Conservation (phyloP, 176 grass and related monocot species). For the Melocanna baccifera region DNA sequence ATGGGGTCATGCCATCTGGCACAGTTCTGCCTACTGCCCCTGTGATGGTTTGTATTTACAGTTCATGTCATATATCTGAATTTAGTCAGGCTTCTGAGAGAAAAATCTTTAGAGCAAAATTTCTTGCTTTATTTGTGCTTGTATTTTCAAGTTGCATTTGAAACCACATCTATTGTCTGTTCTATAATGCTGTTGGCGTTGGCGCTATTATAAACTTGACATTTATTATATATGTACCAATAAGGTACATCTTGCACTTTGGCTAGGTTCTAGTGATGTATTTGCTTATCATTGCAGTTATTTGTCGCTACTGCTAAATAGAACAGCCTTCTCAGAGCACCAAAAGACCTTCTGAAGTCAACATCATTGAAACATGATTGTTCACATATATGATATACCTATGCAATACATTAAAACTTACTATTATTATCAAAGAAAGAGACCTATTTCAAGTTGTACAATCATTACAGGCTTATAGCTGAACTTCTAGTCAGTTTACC, state of each 20-base stretch:
- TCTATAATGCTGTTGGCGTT: not conserved
- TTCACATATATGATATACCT: not conserved
- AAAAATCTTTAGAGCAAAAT: not conserved
- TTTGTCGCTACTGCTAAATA: conserved; percentile 1
- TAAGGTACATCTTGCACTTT: conserved; percentile 14
- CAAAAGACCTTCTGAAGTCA: not conserved
- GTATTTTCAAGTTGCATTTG: not conserved
- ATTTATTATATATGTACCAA: not conserved
- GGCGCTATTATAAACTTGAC: not conserved
- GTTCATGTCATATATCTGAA: conserved; percentile 2
- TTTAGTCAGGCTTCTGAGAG: conserved; percentile 9
- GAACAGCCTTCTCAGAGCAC: not conserved
- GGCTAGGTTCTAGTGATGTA: not conserved
- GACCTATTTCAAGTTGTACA: not conserved
- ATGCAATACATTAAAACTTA: not conserved
- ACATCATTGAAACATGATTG: not conserved
- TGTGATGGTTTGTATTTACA: conserved; percentile 44
- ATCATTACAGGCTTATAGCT: not conserved
- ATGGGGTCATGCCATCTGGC: conserved; percentile 29
- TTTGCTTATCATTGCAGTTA: not conserved
- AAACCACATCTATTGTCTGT: not conserved
- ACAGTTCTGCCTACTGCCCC: not conserved
- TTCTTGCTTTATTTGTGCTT: not conserved
- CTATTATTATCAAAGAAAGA: not conserved
- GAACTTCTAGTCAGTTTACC: not conserved